A percentile compares a stretch with the other conserved stretches of the same genome.
phyloP scores from a whole-genome alignment of 2,329 filamentous ascomycete species.

The Diaporthe caulivora region DNA sequence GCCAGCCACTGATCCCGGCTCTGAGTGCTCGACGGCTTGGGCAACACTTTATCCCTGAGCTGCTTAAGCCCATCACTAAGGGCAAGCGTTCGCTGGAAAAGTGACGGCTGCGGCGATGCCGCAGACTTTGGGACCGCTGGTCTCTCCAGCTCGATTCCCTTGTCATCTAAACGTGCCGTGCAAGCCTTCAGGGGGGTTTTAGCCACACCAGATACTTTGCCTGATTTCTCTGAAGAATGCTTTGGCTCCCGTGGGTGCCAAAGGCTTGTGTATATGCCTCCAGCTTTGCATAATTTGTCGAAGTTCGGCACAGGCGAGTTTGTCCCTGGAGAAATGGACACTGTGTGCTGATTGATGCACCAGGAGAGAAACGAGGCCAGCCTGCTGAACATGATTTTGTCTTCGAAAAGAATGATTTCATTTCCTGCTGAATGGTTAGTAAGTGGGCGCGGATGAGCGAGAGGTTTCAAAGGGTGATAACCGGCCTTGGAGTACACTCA shows the following conservation, averaged over 20 bases:
- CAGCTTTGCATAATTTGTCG: not conserved
- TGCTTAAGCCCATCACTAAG: not conserved
- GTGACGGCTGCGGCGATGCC: not conserved
- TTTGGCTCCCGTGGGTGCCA: too few relatives aligned
- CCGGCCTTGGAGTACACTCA: not conserved
- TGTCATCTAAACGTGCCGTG: not conserved
- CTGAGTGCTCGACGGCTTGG: not conserved
- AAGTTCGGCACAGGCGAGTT: not conserved
- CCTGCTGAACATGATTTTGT: not conserved
- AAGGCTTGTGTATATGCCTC: not conserved
- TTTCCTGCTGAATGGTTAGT: not conserved
- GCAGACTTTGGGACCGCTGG: not conserved
- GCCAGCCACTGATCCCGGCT: not conserved
- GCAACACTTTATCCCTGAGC: not conserved
- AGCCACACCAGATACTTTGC: not conserved
- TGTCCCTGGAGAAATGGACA: not conserved
- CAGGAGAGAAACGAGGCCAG: not conserved
- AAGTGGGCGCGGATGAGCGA: not conserved
- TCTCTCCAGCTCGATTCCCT: not conserved
- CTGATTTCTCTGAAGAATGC: not conserved
- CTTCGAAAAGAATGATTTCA: not conserved
- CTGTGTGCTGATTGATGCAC: not conserved
- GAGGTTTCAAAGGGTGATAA: too few relatives aligned
- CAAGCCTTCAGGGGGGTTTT: not conserved
- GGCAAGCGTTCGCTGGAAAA: conserved; percentile 4